Evolutionary conservation across 345 rosid species (phyloP), one percentile per base, ranked within the genome.

Genomic region (Eucalyptus victrix): DNA sequence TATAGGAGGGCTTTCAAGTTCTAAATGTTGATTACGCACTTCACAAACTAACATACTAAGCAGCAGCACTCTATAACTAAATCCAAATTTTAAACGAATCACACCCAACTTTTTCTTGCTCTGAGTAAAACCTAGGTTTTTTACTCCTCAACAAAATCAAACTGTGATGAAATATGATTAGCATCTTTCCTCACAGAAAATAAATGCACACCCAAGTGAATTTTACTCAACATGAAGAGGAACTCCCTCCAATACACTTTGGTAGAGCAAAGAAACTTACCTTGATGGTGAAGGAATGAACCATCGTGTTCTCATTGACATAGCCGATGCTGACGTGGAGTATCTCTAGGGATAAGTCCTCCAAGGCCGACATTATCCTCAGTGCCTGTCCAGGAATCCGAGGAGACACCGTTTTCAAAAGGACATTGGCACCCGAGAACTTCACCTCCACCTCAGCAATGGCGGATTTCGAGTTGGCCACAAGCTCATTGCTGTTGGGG

Each of bases 271-370:
- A 72, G 42, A 37, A 21, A 49, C 45, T 87, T 96, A 98, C 99
- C 99, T 98, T 97, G 94, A 98, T 96, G 80, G 99, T 98, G 95
- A 98, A 98, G 93, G 98, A 95, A 89, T 96, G 94, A 89, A 95
- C 89, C 86, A 88, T 95, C 93, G 96, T 93, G 94, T 96, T 92
- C 87, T 96, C 99, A 51, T 98, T 98, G 56, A 94, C 90, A 21
- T 96, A 92, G 90, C 85, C 94, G 90, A 98, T 92, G 92, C 89
- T 94, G 56, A 95, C 95, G 26, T 95, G 91, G 53, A 98, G 96
- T 58, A 96, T 98, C 93, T 97, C 98, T 34, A 98, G 95, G 8
- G 97, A 91, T 26, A 98, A 94, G 87, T 97, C 95, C 87, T 97
- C 97, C 32, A 98, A 96, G 42, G 97, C 94, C 18, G 99, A 91